Conservation (phyloP, 768 basidiomycete species). For the Cantharellus anzutake region DNA sequence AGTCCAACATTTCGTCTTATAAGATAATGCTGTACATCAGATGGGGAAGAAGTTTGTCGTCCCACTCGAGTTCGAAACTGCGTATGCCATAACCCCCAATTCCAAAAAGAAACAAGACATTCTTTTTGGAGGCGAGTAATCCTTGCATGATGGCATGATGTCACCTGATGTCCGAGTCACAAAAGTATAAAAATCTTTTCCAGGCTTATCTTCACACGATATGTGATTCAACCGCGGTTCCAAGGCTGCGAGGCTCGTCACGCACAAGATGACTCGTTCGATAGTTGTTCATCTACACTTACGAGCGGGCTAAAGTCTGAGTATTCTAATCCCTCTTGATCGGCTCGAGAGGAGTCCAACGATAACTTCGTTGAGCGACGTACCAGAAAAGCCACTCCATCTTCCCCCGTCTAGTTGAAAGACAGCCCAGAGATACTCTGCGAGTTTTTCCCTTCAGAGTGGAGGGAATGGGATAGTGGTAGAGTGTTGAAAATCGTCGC, state of each 20-base stretch:
- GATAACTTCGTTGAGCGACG: slow-evolving; percentile 33
- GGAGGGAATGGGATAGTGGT: slow-evolving; percentile 3
- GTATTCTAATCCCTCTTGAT: slow-evolving; percentile 44
- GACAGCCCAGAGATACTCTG: too few relatives aligned
- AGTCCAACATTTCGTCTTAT: too few relatives aligned
- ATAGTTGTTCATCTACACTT: slow-evolving; percentile 14
- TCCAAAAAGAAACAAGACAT: too few relatives aligned
- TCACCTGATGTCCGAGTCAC: too few relatives aligned
- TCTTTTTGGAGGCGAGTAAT: too few relatives aligned
- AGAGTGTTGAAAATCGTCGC: slow-evolving; percentile 22
- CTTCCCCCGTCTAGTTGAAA: too few relatives aligned
- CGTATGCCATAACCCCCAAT: too few relatives aligned
- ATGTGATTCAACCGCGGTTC: neutral
- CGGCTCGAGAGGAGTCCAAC: slow-evolving; percentile 42
- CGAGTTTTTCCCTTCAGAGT: neutral
- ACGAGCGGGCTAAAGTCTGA: slow-evolving; percentile 78
- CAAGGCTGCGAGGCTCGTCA: slow-evolving; percentile 1
- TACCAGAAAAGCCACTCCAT: slow-evolving; percentile 38
- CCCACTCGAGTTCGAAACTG: too few relatives aligned
- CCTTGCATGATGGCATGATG: too few relatives aligned
- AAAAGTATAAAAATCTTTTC: neutral
- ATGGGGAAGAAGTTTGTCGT: too few relatives aligned
- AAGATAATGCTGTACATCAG: too few relatives aligned
- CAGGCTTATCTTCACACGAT: neutral
- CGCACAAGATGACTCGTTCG: neutral